A percentile compares a stretch with the other conserved stretches of the same genome.
Evolutionary conservation across 129 eudicot species (phyloP).

Genomic region (Flaveria ramosissima): DNA sequence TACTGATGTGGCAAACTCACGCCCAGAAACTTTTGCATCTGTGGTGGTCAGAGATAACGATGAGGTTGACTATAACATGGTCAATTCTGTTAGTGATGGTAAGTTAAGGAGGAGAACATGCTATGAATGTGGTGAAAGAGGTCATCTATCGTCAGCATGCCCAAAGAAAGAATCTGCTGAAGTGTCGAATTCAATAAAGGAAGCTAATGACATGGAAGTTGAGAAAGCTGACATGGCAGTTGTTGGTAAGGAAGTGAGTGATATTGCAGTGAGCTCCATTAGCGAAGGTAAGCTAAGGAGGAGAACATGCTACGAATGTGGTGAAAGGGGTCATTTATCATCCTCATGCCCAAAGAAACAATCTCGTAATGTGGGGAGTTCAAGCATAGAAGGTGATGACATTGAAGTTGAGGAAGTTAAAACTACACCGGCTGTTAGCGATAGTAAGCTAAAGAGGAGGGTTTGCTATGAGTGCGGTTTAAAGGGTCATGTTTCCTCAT

Average conservation of each 20-base stretch:
- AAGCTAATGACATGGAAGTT: conserved; percentile 9
- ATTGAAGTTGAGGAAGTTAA: conserved; percentile 25
- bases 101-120: conserved; percentile 57
- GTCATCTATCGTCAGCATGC: conserved; percentile 66
- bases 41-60: neutral
- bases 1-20: conserved; percentile 23
- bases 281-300: conserved; percentile 54
- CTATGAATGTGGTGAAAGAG: conserved; percentile 67
- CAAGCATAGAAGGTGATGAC: conserved; percentile 14
- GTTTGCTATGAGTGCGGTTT: conserved; percentile 69
- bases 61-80: conserved; percentile 19
- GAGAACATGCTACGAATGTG: conserved; percentile 62
- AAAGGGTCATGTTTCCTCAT: conserved; percentile 51
- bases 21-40: neutral
- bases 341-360: conserved; percentile 36
- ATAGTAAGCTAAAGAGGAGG: conserved; percentile 60
- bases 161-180: conserved; percentile 53
- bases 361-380: conserved; percentile 6
- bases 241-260: conserved; percentile 23
- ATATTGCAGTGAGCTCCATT: conserved; percentile 5
- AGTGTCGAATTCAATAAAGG: conserved; percentile 19
- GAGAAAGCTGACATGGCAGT: conserved; percentile 12
- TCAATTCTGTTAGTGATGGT: conserved; percentile 31
- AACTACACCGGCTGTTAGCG: conserved; percentile 16
- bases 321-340: conserved; percentile 52